Percentiles rank a stretch among this genome's conserved stretches.
These are phyloP conservation scores for Diaporthe longicolla DNA, from an alignment of 2,329 filamentous ascomycete species.

Conservation along the genomic window DNA sequence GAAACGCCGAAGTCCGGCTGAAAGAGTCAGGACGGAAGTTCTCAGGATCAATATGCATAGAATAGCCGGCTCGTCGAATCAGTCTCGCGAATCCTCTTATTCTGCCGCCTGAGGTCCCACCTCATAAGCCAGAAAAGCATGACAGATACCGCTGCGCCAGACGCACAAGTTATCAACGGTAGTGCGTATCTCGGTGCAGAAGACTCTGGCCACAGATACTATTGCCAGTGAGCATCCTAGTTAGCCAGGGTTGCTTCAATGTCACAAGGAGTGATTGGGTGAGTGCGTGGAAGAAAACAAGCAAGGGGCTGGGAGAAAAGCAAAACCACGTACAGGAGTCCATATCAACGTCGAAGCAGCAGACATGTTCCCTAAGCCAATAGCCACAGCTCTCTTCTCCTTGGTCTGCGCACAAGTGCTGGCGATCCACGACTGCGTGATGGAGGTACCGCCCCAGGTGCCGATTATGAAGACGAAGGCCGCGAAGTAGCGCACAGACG, in stretches of 20 bases:
- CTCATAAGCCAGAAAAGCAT: conserved; percentile 12
- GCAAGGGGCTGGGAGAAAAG: not conserved
- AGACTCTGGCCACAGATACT: conserved; percentile 27
- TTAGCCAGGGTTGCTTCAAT: not conserved
- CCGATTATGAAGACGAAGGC: conserved; percentile 57
- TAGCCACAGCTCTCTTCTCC: conserved; percentile 61
- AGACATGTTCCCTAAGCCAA: conserved; percentile 48
- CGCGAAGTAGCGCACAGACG: conserved; percentile 47
- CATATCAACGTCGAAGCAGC: conserved; percentile 15
- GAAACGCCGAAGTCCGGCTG: not conserved
- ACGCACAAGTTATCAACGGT: conserved; percentile 13
- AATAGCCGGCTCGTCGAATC: not conserved
- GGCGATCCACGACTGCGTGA: conserved; percentile 60
- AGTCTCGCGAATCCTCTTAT: not conserved
- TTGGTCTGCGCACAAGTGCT: conserved; percentile 59
- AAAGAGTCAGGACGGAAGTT: not conserved
- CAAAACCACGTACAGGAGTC: conserved; percentile 6
- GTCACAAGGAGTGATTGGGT: not conserved
- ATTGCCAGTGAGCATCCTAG: not conserved
- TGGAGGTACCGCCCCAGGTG: conserved; percentile 58
- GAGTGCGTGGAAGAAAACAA: too few species aligned
- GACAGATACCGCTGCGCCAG: not conserved
- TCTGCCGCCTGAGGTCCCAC: conserved; percentile 14
- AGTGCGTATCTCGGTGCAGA: conserved; percentile 24
- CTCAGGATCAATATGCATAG: not conserved